phyloP scores from a whole-genome alignment of 2,329 filamentous ascomycete species.

The Triangularia verruculosa region DNA sequence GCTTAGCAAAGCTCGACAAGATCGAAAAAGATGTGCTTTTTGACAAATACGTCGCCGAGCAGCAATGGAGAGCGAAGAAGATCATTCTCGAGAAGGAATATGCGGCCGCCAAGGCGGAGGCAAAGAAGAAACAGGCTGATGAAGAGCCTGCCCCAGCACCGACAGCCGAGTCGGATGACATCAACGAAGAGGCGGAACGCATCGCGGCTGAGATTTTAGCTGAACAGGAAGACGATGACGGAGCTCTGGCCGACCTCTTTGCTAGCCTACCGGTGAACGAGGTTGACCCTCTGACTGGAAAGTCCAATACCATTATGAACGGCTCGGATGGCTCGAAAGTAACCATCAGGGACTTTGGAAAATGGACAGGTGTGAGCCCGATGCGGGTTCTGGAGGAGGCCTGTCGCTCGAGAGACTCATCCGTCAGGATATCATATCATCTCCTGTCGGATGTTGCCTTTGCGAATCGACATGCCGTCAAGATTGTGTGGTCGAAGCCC shows the following conservation, averaged over 20 bases:
- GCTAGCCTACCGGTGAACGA: slow-evolving; percentile 59
- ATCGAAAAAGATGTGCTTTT: slow-evolving; percentile 79
- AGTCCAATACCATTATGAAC: slow-evolving; percentile 55
- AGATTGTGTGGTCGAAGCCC: slow-evolving; percentile 74
- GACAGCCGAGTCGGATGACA: slow-evolving; percentile 37
- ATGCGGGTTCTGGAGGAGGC: slow-evolving; percentile 77
- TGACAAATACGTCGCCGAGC: slow-evolving; percentile 62
- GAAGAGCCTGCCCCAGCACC: slow-evolving; percentile 23
- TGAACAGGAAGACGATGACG: slow-evolving; percentile 50
- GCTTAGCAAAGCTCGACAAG: slow-evolving; percentile 70
- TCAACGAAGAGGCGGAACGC: slow-evolving; percentile 55
- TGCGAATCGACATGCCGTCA: slow-evolving; percentile 71
- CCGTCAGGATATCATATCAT: slow-evolving; percentile 64
- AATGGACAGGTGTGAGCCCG: slow-evolving; percentile 73
- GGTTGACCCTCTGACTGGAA: slow-evolving; percentile 56
- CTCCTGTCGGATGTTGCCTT: slow-evolving; percentile 71
- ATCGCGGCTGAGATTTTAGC: slow-evolving; percentile 59
- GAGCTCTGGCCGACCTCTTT: slow-evolving; percentile 54
- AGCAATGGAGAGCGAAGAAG: slow-evolving; percentile 60
- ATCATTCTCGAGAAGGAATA: slow-evolving; percentile 62
- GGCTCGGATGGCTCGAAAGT: slow-evolving; percentile 53
- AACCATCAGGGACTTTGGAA: slow-evolving; percentile 77
- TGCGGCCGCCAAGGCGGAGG: slow-evolving; percentile 43
- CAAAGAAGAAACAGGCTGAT: slow-evolving; percentile 31
- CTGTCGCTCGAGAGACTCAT: slow-evolving; percentile 76